Percentiles rank a stretch among this genome's conserved stretches.
Evolutionary conservation across 1,284 basidiomycete genomes (phyloP).

Genomic region (Sanghuangporus sanghuang): DNA sequence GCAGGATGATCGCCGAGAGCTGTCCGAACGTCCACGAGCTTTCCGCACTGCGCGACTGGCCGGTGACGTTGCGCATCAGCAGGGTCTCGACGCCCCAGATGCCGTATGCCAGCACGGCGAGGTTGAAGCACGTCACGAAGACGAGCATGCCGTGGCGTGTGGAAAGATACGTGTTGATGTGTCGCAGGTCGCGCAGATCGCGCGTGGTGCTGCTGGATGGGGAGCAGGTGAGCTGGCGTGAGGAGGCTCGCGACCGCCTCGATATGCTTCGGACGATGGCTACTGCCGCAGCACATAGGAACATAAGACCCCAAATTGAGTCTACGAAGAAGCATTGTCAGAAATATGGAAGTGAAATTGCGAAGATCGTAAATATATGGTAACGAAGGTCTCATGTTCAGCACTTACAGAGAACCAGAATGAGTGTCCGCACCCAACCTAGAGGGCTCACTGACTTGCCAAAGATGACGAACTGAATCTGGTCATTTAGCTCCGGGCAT

Average conservation of each 20-base stretch:
- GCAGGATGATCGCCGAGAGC: slow-evolving; percentile 13
- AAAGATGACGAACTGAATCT: slow-evolving; percentile 11
- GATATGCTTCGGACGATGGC: background rate
- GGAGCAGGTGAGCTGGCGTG: background rate
- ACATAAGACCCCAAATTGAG: slow-evolving; percentile 13
- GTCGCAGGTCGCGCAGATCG: background rate
- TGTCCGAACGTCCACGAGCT: slow-evolving; percentile 16
- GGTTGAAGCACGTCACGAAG: slow-evolving; percentile 14
- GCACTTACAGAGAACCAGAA: slow-evolving; percentile 12
- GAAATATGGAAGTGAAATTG: background rate
- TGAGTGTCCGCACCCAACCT: slow-evolving; percentile 12
- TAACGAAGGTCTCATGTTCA: background rate
- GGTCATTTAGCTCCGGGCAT: slow-evolving; percentile 12
- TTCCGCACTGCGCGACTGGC: slow-evolving; percentile 3
- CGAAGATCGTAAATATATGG: too few relatives aligned
- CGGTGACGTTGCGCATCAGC: slow-evolving; percentile 8
- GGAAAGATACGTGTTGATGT: background rate
- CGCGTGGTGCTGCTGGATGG: background rate
- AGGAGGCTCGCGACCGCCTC: background rate
- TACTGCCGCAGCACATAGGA: slow-evolving; percentile 4
- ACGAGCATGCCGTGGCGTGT: background rate
- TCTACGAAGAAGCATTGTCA: background rate
- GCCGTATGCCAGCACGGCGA: slow-evolving; percentile 8
- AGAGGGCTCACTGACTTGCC: slow-evolving; percentile 14
- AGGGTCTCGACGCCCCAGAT: slow-evolving; percentile 15